Base-by-base conservation (phyloP, 2,329 filamentous ascomycete genomes). In the Pestalotiopsis sp. region DNA sequence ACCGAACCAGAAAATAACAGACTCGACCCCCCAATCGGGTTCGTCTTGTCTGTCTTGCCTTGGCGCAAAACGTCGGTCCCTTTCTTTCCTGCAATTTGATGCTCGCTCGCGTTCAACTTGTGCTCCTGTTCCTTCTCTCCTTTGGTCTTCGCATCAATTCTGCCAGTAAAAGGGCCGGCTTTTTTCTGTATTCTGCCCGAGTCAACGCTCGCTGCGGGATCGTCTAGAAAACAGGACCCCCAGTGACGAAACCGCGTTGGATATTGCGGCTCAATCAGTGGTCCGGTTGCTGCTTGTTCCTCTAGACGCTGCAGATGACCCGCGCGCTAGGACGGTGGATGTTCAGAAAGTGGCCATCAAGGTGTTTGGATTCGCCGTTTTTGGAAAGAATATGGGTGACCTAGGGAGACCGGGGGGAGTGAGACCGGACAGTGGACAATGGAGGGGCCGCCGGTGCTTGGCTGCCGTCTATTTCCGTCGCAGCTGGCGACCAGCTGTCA, bases 181-280 rank as follows among this genome's bases (percentile, higher is more conserved):
- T 20, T 36, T 36, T 36, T 36, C 7, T 9, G 31, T 36, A 36
- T 36, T 36, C 31, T 36, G 31, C 31, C 6, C 1, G 31, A 36
- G 31, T 36, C 31, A 36, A 36, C 31, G 6, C 31, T 7, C 31
- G 31, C 31, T 36, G 31, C 31, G 7, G 31, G 25, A 45, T 36
- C 49, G 40, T 27, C 36, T n/a, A 38, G 45, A 36, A 27, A 65
- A 20, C 25, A 41, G 27, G 20, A 38, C 20, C 27, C n/a, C 59
- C 27, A 62, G 59, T 40, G 63, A 23, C 25, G 45, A 36, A 45
- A n/a, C 31, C 52, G 45, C 20, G 45, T 66, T 66, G 31, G 52
- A 59, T 66, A 66, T 66, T 41, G 52, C 52, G 52, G 65, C 65
- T 60, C 65, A 60, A 25, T 36, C 52, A 66, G 52, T 66, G 65